These are phyloP conservation scores for Zymoseptoria passerinii DNA, from an alignment of 2,329 filamentous ascomycete species.

Conservation along the genomic window DNA sequence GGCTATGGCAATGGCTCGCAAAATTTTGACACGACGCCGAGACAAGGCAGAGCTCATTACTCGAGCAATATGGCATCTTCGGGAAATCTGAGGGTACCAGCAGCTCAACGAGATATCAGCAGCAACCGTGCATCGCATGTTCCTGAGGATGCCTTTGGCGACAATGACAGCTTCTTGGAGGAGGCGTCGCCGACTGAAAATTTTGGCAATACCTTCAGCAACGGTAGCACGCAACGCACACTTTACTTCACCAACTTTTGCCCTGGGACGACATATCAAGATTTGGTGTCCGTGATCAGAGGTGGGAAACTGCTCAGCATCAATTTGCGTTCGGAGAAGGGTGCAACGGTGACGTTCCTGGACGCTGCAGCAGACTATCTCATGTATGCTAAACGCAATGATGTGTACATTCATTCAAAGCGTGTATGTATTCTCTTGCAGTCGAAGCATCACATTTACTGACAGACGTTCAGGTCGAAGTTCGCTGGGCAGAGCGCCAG, in stretches of 20 bases:
- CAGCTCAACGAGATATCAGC: constrained; percentile 9
- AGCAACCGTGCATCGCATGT: constrained; percentile 13
- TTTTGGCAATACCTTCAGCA: constrained; percentile 1
- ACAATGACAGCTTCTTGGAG: constrained; percentile 15
- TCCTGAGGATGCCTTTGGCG: constrained; percentile 18
- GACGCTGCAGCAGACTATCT: constrained; percentile 56
- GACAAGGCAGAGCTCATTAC: constrained; percentile 8
- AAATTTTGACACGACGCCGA: constrained; percentile 8
- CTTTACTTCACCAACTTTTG: constrained; percentile 56
- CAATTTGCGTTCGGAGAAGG: constrained; percentile 53
- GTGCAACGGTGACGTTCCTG: constrained; percentile 62
- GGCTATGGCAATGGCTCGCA: not conserved
- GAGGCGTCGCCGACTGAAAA: not conserved
- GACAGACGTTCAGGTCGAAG: constrained; percentile 48
- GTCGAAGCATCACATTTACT: not conserved
- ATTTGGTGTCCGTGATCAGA: constrained; percentile 56
- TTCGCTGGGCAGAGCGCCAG: constrained; percentile 64
- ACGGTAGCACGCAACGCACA: constrained; percentile 37
- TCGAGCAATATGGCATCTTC: not conserved
- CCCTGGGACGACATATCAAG: constrained; percentile 53
- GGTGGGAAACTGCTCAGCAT: constrained; percentile 66
- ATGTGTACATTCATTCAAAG: constrained; percentile 61
- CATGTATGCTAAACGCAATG: constrained; percentile 54
- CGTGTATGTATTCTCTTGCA: constrained; percentile 32
- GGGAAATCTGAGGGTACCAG: constrained; percentile 4